These are phyloP conservation scores for Pichia sp. DNA, from an alignment of 1,139 yeast genomes.

Conservation along the genomic window DNA sequence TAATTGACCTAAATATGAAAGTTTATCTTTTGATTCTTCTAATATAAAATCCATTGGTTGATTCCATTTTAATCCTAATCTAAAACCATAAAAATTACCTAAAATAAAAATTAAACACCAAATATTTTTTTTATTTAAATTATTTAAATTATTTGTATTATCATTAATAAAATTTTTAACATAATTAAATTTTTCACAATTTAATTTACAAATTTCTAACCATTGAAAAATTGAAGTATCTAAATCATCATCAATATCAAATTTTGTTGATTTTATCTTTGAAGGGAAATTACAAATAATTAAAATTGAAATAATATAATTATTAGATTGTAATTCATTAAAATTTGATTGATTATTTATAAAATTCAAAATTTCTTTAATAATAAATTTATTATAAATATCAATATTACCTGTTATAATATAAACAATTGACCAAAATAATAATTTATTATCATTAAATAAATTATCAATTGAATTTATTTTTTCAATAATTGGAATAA, in stretches of 20 bases:
- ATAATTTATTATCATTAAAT: slow-evolving; percentile 17
- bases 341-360: not conserved
- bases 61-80: slow-evolving; percentile 25
- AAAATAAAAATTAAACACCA: slow-evolving; percentile 24
- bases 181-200: slow-evolving; percentile 15
- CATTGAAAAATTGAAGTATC: slow-evolving; percentile 21
- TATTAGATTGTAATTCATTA: slow-evolving; percentile 7
- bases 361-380: slow-evolving; percentile 9
- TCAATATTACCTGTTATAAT: slow-evolving; percentile 16
- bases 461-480: slow-evolving; percentile 20
- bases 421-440: slow-evolving; percentile 28
- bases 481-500: slow-evolving; percentile 23
- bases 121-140: slow-evolving; percentile 13
- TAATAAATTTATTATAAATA: slow-evolving; percentile 16
- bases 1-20: slow-evolving; percentile 18
- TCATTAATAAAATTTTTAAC: slow-evolving; percentile 19
- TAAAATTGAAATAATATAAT: slow-evolving; percentile 20
- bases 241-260: slow-evolving; percentile 13
- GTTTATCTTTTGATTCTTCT: slow-evolving; percentile 10
- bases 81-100: slow-evolving; percentile 23
- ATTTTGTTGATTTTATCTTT: slow-evolving; percentile 11
- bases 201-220: slow-evolving; percentile 21
- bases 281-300: slow-evolving; percentile 25
- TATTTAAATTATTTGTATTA: slow-evolving; percentile 15
- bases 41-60: slow-evolving; percentile 16